Percentiles rank a stretch among this genome's conserved stretches.
Evolutionary conservation across 2,329 filamentous ascomycete genomes (phyloP).

Genomic region (Nemania sp.): DNA sequence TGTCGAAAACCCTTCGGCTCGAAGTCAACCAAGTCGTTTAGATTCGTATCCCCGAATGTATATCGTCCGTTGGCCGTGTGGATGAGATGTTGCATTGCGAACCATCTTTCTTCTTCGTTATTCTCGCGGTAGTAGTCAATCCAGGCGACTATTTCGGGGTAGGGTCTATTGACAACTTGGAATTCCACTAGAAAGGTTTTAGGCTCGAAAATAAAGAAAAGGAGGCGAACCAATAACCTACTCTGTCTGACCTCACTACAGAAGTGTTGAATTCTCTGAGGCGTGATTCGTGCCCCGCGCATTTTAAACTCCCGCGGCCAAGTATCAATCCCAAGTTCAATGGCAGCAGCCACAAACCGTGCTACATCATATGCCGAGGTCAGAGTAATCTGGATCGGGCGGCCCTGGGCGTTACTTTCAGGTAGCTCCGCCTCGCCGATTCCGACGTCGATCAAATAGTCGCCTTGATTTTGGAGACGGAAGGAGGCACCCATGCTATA

Average conservation of each 20-base stretch:
- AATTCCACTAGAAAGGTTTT: slow-evolving; percentile 42
- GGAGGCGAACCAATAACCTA: slow-evolving; percentile 46
- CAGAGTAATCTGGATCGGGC: slow-evolving; percentile 70
- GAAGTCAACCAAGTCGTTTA: slow-evolving; percentile 65
- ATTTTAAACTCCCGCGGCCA: slow-evolving; percentile 79
- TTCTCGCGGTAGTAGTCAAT: slow-evolving; percentile 59
- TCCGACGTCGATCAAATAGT: slow-evolving; percentile 74
- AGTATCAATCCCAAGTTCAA: slow-evolving; percentile 68
- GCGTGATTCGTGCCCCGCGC: slow-evolving; percentile 72
- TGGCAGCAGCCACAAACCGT: slow-evolving; percentile 75
- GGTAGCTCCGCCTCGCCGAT: slow-evolving; percentile 70
- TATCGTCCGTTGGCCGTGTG: slow-evolving; percentile 77
- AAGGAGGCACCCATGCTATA: slow-evolving; percentile 70
- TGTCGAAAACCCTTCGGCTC: slow-evolving; percentile 63
- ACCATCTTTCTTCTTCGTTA: slow-evolving; percentile 62
- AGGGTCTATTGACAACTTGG: slow-evolving; percentile 53
- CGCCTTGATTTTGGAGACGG: slow-evolving; percentile 67
- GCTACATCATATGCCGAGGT: slow-evolving; percentile 78
- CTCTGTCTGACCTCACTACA: slow-evolving; percentile 64
- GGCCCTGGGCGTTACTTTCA: slow-evolving; percentile 62
- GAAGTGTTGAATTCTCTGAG: slow-evolving; percentile 68
- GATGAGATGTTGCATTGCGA: slow-evolving; percentile 71
- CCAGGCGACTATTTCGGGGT: slow-evolving; percentile 57
- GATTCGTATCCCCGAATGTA: slow-evolving; percentile 69
- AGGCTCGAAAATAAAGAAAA: slow-evolving; percentile 32